Evolutionary conservation across 2,329 filamentous ascomycete genomes (phyloP), one percentile per base, ranked within the genome.

Genomic region (Rhytidhysteron rufulum): DNA sequence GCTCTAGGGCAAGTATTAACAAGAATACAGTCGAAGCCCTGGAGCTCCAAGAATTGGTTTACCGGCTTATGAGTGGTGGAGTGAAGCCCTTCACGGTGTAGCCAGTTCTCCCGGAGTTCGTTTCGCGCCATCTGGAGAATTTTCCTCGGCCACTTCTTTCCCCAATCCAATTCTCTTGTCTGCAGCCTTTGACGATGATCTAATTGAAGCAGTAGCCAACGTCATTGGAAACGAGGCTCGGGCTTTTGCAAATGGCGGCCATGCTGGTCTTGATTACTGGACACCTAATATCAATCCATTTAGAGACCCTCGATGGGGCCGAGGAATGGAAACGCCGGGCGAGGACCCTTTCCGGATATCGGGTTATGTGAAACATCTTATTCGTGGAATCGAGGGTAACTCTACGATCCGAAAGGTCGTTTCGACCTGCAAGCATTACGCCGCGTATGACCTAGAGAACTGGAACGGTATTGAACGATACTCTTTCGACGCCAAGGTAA

Each of bases 211-310:
- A 5, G 75, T 86, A 4, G 82, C 75, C 2, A 69, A 60, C 3
- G 72, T 80, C 4, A 72, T 81, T 27, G 68, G 66, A 3, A 85
- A 74, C 0, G 82, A 86, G 56, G 79, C 78, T 1, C 71, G 83
- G 35, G 82, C 82, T 0, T 86, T 84, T 57, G 80, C 72, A 55
- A 86, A 86, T 49, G 72, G 62, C 7, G 78, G 76, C 5, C 67
- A 72, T 17, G 73, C 72, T 4, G 77, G 77, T 2, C 56, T 59
- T 13, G 55, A 82, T 57, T 82, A 72, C 53, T 83, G 78, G 74
- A 80, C 82, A 0, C 82, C 82, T 0, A 85, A 85, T 53, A 82
- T 85, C 56, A 85, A 84, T 50, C 72, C 77, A 0, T 85, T 79
- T 64, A 73, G 73, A 35, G 79, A 83, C 48, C 80, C 80, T 0